Conservation (phyloP, 257 asterid genomes). For the Fraxinus pennsylvanica region DNA sequence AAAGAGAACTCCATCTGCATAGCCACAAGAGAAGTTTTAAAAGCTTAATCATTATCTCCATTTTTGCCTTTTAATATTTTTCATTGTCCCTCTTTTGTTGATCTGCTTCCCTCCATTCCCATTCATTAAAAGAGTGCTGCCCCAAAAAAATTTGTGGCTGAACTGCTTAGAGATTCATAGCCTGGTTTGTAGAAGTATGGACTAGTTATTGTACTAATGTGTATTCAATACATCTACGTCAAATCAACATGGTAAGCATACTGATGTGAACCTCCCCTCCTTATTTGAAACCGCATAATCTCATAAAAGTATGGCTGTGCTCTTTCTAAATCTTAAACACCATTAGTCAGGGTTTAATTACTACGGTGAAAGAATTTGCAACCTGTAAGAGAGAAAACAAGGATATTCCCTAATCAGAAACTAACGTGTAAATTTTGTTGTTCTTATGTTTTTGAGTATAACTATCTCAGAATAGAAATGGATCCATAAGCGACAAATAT, state of each 20-base stretch:
- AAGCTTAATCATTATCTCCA: background rate
- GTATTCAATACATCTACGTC: background rate
- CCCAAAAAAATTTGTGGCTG: constrained; percentile 3
- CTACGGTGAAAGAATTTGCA: background rate
- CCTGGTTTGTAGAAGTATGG: background rate
- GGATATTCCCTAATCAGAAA: background rate
- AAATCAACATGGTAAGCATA: background rate
- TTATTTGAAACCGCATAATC: constrained; percentile 3
- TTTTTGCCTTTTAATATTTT: background rate
- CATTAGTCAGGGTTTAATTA: background rate
- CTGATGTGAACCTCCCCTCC: constrained; percentile 15
- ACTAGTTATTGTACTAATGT: background rate
- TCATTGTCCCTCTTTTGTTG: constrained; percentile 1
- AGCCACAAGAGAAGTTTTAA: constrained; percentile 12
- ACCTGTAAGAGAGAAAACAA: background rate
- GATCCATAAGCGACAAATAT: background rate
- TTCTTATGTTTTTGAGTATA: background rate
- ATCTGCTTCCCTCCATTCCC: constrained; percentile 18
- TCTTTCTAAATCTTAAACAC: background rate
- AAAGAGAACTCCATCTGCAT: constrained; percentile 95
- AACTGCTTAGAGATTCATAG: background rate
- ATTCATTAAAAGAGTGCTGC: background rate
- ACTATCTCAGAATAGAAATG: background rate
- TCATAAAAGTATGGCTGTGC: background rate
- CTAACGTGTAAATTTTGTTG: background rate